Percentiles rank a stretch among this genome's conserved stretches.
Conservation (phyloP, 345 rosid genomes). For the Brassica juncea region DNA sequence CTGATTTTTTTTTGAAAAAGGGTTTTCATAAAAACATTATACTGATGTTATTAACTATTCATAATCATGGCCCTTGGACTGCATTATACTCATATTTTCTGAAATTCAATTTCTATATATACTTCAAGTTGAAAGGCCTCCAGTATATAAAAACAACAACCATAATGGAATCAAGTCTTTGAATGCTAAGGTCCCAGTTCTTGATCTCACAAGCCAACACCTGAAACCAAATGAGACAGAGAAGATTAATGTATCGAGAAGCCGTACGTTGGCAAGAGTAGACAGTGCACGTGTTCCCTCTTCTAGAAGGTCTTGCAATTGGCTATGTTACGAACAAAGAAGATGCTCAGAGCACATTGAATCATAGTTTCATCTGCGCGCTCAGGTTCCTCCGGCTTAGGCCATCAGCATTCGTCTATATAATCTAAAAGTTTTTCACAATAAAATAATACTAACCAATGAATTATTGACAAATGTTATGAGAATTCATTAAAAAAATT, state of each 20-base stretch:
- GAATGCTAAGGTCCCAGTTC: too few relatives aligned
- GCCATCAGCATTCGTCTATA: not conserved
- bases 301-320: constrained; percentile 52
- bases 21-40: not conserved
- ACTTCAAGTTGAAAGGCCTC: not conserved
- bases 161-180: too few relatives aligned
- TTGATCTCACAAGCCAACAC: too few relatives aligned
- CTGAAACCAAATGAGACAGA: constrained; percentile 24
- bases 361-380: not conserved
- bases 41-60: not conserved
- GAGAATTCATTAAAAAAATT: not conserved
- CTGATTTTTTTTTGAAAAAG: not conserved
- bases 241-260: constrained; percentile 41
- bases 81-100: not conserved
- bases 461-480: not conserved
- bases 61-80: not conserved
- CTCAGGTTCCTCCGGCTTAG: not conserved
- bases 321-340: constrained; percentile 36
- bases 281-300: constrained; percentile 40
- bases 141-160: too few relatives aligned
- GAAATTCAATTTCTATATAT: not conserved
- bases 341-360: constrained; percentile 20
- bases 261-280: constrained; percentile 46
- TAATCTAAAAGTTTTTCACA: not conserved
- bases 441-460: not conserved